Conservation (phyloP, 495 filamentous ascomycete species). For the Parathielavia hyrcaniae region DNA sequence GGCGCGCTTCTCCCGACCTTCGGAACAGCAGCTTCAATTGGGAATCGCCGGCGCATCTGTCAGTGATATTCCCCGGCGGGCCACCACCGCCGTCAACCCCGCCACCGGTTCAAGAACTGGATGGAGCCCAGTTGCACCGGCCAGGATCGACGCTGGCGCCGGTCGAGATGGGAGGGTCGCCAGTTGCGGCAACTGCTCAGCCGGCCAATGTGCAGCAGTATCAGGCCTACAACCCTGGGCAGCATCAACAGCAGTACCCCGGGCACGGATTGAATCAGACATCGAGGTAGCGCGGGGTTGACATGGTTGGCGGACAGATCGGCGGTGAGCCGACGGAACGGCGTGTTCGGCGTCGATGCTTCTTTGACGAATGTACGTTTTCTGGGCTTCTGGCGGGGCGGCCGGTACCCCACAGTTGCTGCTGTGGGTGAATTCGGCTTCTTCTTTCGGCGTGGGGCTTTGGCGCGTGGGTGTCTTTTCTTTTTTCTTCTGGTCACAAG, state of each 20-base stretch:
- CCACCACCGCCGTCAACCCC: conserved; percentile 4
- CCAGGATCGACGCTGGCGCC: conserved; percentile 8
- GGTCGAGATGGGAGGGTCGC: conserved; percentile 13
- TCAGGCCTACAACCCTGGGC: conserved; percentile 1
- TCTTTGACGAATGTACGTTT: neutral
- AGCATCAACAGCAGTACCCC: neutral
- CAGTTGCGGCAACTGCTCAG: neutral
- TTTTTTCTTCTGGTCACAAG: conserved; percentile 7
- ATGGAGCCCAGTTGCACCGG: neutral
- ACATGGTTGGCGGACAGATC: neutral
- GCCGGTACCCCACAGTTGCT: conserved; percentile 2
- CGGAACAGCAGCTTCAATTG: conserved; percentile 29
- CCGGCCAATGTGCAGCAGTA: neutral
- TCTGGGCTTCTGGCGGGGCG: conserved; percentile 2
- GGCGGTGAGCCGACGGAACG: neutral
- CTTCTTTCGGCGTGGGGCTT: neutral
- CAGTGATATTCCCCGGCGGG: neutral
- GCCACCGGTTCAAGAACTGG: conserved; percentile 3
- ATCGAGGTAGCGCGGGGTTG: neutral
- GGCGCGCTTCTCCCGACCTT: conserved; percentile 14
- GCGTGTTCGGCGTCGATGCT: neutral
- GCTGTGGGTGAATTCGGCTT: neutral
- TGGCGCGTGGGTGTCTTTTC: neutral
- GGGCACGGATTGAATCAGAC: neutral
- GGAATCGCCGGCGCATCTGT: conserved; percentile 31